Conservation (phyloP, 2,329 filamentous ascomycete species). For the Ascochyta fabae region DNA sequence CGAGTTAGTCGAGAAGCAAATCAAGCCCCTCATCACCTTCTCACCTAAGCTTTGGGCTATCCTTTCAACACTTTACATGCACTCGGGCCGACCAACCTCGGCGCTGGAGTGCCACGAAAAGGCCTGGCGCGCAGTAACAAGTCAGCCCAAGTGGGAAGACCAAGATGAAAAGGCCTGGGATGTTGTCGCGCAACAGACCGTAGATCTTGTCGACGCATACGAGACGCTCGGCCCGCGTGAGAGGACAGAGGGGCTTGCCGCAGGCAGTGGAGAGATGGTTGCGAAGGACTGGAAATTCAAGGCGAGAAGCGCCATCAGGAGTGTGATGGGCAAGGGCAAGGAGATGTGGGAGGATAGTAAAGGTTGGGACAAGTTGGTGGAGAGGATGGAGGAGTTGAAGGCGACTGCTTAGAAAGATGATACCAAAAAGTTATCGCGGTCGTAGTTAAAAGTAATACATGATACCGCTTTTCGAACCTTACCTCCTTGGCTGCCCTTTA, state of each 20-base stretch:
- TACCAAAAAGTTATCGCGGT: background rate
- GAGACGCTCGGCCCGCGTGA: slow-evolving; percentile 68
- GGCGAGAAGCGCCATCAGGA: slow-evolving; percentile 81
- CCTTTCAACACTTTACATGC: slow-evolving; percentile 73
- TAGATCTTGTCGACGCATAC: slow-evolving; percentile 81
- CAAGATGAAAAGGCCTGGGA: slow-evolving; percentile 71
- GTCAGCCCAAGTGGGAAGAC: slow-evolving; percentile 61
- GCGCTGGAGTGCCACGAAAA: slow-evolving; percentile 87
- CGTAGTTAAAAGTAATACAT: background rate
- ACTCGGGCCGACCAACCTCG: slow-evolving; percentile 71
- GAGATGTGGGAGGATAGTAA: slow-evolving; percentile 80
- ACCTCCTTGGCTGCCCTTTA: background rate
- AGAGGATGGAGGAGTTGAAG: slow-evolving; percentile 53
- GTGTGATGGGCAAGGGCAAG: slow-evolving; percentile 81
- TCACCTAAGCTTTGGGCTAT: slow-evolving; percentile 79
- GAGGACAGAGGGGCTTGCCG: slow-evolving; percentile 60
- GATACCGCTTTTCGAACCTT: background rate
- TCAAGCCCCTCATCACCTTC: slow-evolving; percentile 84
- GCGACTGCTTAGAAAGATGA: slow-evolving; percentile 18
- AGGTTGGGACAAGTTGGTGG: slow-evolving; percentile 69
- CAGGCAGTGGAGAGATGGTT: slow-evolving; percentile 64
- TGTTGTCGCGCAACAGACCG: slow-evolving; percentile 76
- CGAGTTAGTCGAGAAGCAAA: slow-evolving; percentile 73
- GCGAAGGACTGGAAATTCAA: slow-evolving; percentile 88
- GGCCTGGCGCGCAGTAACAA: slow-evolving; percentile 78